A percentile compares a stretch with the other conserved stretches of the same genome.
Evolutionary conservation across 345 rosid species (phyloP).

Genomic region (Zanthoxylum bungeanum): DNA sequence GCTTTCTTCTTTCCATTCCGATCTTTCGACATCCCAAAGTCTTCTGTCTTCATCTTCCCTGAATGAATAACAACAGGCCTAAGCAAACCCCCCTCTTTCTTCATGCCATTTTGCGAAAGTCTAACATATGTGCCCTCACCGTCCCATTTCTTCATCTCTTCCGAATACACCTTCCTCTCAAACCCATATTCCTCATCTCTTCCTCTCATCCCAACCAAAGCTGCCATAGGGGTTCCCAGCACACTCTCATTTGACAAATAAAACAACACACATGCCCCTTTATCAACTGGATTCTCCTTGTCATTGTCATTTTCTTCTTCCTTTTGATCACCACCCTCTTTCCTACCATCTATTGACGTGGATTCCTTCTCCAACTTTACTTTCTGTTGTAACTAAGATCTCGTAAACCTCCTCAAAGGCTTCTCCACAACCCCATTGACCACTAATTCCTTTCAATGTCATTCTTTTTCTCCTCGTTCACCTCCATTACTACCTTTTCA

Average conservation of each 20-base stretch:
- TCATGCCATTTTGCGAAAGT: conserved; percentile 34
- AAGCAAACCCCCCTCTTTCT: conserved; percentile 58
- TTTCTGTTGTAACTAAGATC: conserved; percentile 41
- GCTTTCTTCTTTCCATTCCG: conserved; percentile 63
- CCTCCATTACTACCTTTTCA: background rate
- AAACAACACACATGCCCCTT: conserved; percentile 80
- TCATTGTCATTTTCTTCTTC: conserved; percentile 33
- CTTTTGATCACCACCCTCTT: conserved; percentile 23
- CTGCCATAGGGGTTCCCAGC: conserved; percentile 34
- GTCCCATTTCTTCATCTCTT: conserved; percentile 43
- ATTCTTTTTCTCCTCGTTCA: conserved; percentile 2
- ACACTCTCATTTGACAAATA: conserved; percentile 70
- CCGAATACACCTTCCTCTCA: conserved; percentile 24
- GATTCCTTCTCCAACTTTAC: conserved; percentile 21
- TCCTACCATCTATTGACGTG: background rate
- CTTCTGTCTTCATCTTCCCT: conserved; percentile 60
- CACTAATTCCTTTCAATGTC: background rate
- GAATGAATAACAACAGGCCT: conserved; percentile 50
- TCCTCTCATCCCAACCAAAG: conserved; percentile 37
- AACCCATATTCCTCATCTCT: conserved; percentile 28
- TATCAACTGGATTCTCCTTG: conserved; percentile 49
- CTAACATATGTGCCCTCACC: conserved; percentile 40
- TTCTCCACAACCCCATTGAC: conserved; percentile 21
- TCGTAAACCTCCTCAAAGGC: conserved; percentile 49
- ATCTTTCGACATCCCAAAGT: conserved; percentile 49